These are phyloP conservation scores for Arthrobotrys pseudoclavata DNA, from an alignment of 2,329 filamentous ascomycete genomes.

Conservation along the genomic window DNA sequence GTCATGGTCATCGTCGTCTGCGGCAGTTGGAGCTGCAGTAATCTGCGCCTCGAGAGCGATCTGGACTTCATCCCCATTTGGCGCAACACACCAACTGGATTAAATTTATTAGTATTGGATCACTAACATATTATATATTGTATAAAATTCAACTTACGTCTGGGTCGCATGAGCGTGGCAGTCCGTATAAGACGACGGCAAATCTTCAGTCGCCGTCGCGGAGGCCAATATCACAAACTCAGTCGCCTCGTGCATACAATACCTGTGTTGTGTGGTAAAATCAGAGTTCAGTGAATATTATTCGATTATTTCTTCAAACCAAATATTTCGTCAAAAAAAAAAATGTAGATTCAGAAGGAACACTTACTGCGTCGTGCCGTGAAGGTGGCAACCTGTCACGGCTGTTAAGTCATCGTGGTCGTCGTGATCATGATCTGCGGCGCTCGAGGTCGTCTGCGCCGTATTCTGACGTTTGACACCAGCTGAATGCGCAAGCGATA, in stretches of 20 bases:
- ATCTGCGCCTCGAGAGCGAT: conserved; percentile 63
- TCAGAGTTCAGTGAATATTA: conserved; percentile 10
- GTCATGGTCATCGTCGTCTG: conserved; percentile 27
- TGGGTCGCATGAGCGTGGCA: conserved; percentile 74
- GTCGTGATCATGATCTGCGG: conserved; percentile 19
- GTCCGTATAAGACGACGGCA: conserved; percentile 66
- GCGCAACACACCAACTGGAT: conserved; percentile 65
- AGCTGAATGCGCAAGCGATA: conserved; percentile 31
- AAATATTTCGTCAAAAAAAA: not conserved
- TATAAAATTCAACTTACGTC: conserved; percentile 62
- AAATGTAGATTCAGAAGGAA: not conserved
- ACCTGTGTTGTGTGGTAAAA: conserved; percentile 25
- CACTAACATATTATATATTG: not conserved
- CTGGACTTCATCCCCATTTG: conserved; percentile 65
- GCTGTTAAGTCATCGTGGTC: conserved; percentile 33
- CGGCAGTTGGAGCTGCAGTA: conserved; percentile 13
- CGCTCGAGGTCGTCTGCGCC: conserved; percentile 33
- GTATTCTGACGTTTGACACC: conserved; percentile 41
- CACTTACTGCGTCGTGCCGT: conserved; percentile 51
- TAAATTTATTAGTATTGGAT: conserved; percentile 13
- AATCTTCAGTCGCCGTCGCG: conserved; percentile 54
- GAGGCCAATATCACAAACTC: conserved; percentile 47
- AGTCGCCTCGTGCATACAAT: conserved; percentile 48
- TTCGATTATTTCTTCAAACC: not conserved
- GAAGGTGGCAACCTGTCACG: conserved; percentile 47